These are phyloP conservation scores for Tolypocladium cylindrosporum DNA, from an alignment of 2,329 filamentous ascomycete species.

Conservation along the genomic window DNA sequence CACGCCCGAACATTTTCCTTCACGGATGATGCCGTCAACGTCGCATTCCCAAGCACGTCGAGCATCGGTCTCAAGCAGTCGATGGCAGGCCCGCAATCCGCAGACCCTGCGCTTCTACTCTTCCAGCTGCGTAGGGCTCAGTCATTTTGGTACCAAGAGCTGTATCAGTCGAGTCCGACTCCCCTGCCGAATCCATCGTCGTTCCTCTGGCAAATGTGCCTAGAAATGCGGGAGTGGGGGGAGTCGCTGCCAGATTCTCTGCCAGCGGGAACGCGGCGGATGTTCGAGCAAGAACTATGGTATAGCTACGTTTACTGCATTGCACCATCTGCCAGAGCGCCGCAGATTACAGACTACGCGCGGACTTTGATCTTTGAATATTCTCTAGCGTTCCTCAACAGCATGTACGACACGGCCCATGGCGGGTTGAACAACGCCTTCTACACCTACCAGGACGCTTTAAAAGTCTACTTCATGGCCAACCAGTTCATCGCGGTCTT, in stretches of 20 bases:
- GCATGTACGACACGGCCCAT: slow-evolving; percentile 58
- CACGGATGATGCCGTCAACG: slow-evolving; percentile 77
- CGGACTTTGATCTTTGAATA: slow-evolving; percentile 80
- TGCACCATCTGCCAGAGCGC: slow-evolving; percentile 66
- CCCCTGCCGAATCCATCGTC: slow-evolving; percentile 58
- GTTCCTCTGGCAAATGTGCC: slow-evolving; percentile 67
- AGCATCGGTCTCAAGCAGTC: slow-evolving; percentile 31
- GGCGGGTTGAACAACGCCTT: slow-evolving; percentile 52
- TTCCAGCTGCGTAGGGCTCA: slow-evolving; percentile 79
- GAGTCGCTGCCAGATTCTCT: slow-evolving; percentile 61
- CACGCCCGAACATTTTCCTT: slow-evolving; percentile 86
- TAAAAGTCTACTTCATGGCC: slow-evolving; percentile 70
- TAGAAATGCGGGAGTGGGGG: slow-evolving; percentile 72
- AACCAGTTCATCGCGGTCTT: slow-evolving; percentile 53
- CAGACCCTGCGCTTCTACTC: slow-evolving; percentile 64
- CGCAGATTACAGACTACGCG: slow-evolving; percentile 64
- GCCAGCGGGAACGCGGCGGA: slow-evolving; percentile 55
- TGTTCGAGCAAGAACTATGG: slow-evolving; percentile 79
- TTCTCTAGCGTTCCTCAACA: slow-evolving; percentile 69
- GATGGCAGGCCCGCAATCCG: slow-evolving; percentile 35
- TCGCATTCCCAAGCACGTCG: slow-evolving; percentile 58
- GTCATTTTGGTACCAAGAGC: slow-evolving; percentile 80
- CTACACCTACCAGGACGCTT: slow-evolving; percentile 78
- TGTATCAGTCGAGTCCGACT: slow-evolving; percentile 68
- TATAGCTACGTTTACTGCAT: slow-evolving; percentile 90